A percentile compares a stretch with the other conserved stretches of the same genome.
Evolutionary conservation across 768 basidiomycete species (phyloP).

Genomic region (Phanerochaete sordida): DNA sequence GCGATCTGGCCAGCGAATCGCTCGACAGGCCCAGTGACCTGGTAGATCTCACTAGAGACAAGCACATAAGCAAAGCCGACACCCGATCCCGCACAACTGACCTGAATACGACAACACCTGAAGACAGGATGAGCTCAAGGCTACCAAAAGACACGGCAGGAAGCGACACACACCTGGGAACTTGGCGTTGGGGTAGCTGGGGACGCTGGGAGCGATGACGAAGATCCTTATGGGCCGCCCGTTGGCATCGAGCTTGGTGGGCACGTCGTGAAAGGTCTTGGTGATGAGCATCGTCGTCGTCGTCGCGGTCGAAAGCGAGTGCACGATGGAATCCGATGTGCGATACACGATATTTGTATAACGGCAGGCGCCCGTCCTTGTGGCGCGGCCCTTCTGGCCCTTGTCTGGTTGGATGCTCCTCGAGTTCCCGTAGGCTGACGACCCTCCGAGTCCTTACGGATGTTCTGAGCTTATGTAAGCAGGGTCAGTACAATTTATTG

Average conservation of each 20-base stretch:
- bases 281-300: slow-evolving; percentile 67
- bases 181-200: slow-evolving; percentile 84
- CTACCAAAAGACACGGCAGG: not conserved
- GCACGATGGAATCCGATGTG: not conserved
- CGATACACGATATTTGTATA: too few relatives aligned
- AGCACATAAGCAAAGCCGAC: not conserved
- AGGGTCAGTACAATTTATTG: too few relatives aligned
- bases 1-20: slow-evolving; percentile 87
- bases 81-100: slow-evolving; percentile 21
- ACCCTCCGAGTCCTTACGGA: too few relatives aligned
- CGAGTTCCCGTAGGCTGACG: too few relatives aligned
- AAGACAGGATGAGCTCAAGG: slow-evolving; percentile 42
- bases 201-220: slow-evolving; percentile 74
- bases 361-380: not conserved
- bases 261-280: slow-evolving; percentile 74
- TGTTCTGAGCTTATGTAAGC: too few relatives aligned
- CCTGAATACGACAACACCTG: slow-evolving; percentile 85
- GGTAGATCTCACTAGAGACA: slow-evolving; percentile 80
- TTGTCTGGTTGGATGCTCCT: too few relatives aligned
- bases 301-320: not conserved
- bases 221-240: slow-evolving; percentile 75
- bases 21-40: slow-evolving; percentile 96
- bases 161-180: slow-evolving; percentile 63
- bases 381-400: not conserved
- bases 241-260: slow-evolving; percentile 57